Evolutionary conservation across 2,329 filamentous ascomycete species (phyloP), one percentile per base, ranked within the genome.

Genomic region (Talaromyces rugulosus): DNA sequence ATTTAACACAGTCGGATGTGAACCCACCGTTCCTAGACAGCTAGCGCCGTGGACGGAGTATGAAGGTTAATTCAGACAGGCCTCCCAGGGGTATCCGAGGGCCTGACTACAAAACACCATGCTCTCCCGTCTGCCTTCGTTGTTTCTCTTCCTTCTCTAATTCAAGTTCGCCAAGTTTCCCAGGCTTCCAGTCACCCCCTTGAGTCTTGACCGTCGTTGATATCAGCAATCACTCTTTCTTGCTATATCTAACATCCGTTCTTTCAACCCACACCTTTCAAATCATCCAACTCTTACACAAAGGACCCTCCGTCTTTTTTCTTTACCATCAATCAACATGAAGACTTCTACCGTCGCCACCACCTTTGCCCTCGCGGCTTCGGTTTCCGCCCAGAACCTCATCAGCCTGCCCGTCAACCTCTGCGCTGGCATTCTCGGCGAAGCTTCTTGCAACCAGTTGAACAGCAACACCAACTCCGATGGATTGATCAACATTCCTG

Each of bases 181-280:
- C 18, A 47, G 44, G 23, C 50, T 44, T 62, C 33, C n/a, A 62
- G 61, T 67, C 65, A 63, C 65, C 64, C 63, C 63, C 60, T 69
- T 30, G 58, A 62, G 56, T 64, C 60, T 69, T 30, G 58, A 62
- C 58, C 57, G 44, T 63, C 61, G 58, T 61, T 56, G 54, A 50
- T 52, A 50, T 62, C 52, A 36, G 57, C 62, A 52, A 65, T 64
- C 67, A 63, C 63, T 70, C 69, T 56, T 70, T 69, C 62, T 65
- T 68, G 68, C 68, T 66, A 64, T 52, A 63, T 56, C 61, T 65
- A 68, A 64, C 69, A 68, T 69, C 68, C 69, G 65, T 65, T 70
- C 67, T 64, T 68, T 69, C 23, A 34, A 34, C 12, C 16, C 11
- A 61, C 33, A 53, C 30, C 28, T 44, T 36, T 56, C 23, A 23